These are phyloP conservation scores for Phytopythium helicoides DNA, from an alignment of 352 stramenopile genomes.

Conservation along the genomic window DNA sequence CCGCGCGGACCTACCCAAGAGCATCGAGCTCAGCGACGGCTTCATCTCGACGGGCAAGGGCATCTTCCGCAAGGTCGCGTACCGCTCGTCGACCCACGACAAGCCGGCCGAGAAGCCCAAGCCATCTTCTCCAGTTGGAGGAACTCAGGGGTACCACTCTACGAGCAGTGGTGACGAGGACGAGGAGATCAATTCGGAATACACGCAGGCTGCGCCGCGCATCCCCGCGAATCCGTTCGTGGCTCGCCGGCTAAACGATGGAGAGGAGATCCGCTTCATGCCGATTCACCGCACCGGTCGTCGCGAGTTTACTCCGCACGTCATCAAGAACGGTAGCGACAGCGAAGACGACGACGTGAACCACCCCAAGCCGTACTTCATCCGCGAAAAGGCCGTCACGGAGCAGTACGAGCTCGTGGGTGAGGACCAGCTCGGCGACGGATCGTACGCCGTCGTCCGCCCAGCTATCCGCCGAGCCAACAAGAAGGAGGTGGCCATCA, in stretches of 20 bases:
- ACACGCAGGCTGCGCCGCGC: conserved; percentile 74
- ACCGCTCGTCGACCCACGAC: conserved; percentile 46
- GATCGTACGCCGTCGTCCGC: conserved; percentile 88
- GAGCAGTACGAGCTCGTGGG: conserved; percentile 86
- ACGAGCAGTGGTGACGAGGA: conserved; percentile 29
- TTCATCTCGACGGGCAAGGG: conserved; percentile 88
- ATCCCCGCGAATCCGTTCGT: conserved; percentile 84
- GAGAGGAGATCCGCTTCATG: conserved; percentile 80
- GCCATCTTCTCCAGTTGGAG: conserved; percentile 25
- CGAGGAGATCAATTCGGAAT: conserved; percentile 56
- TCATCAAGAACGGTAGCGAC: conserved; percentile 47
- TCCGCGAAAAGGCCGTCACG: conserved; percentile 83
- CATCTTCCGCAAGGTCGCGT: conserved; percentile 82
- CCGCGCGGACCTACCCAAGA: conserved; percentile 46
- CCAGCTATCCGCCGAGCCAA: conserved; percentile 78
- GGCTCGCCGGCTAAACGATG: conserved; percentile 73
- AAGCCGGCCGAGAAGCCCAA: conserved; percentile 30
- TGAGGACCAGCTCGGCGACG: conserved; percentile 83
- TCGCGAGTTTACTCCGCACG: conserved; percentile 42
- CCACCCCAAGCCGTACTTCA: conserved; percentile 84
- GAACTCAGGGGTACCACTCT: conserved; percentile 25
- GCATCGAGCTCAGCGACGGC: conserved; percentile 64
- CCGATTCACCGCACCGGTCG: conserved; percentile 69
- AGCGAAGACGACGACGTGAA: conserved; percentile 55
- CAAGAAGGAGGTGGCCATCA: conserved; percentile 89